Evolutionary conservation across 1,284 basidiomycete genomes (phyloP), one percentile per base, ranked within the genome.

Genomic region (Cryptococcus sp.): DNA sequence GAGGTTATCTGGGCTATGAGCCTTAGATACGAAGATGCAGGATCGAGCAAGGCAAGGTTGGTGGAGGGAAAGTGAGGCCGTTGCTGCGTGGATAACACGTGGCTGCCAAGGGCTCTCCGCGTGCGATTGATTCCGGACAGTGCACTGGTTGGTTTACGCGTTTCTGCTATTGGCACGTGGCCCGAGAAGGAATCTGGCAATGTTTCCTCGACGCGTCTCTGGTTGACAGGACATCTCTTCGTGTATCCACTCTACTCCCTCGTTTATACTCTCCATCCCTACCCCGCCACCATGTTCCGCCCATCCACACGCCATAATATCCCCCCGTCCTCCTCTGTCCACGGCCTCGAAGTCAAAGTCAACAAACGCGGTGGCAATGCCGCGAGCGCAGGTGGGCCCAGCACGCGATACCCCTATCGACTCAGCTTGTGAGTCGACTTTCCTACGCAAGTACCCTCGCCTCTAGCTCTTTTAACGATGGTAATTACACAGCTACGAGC

Each of bases 401-500:
- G 60, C 44, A 52, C 53, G 3, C 53, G 70, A 58, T 90, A 87
- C 68, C 87, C 86, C 2, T 80, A 83, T 71, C 79, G 87, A 21
- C 80, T 94, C n/a, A 91, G 87, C 79, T 89, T 94, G 89, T 90
- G 67, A 65, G 87, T 56, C 21, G 21, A 49, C 16, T 12, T 13
- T 33, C 24, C 28, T 11, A 1, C 16, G 18, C 37, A 3, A 13
- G 8, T n/a, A 5, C 24, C 21, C n/a, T 42, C 21, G 37, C 37
- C 16, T 18, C 21, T 18, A 2, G 16, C 12, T 16, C 8, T 18
- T 9, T 39, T 15, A n/a, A n/a, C n/a, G n/a, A n/a, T n/a, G n/a
- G n/a, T n/a, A n/a, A n/a, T n/a, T 13, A 12, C 18, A 24, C 61
- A 93, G 91, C 77, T 98, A 98, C 70, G 85, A 91, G 61, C 79